Conservation (phyloP, 768 basidiomycete species). For the Pholiota molesta region DNA sequence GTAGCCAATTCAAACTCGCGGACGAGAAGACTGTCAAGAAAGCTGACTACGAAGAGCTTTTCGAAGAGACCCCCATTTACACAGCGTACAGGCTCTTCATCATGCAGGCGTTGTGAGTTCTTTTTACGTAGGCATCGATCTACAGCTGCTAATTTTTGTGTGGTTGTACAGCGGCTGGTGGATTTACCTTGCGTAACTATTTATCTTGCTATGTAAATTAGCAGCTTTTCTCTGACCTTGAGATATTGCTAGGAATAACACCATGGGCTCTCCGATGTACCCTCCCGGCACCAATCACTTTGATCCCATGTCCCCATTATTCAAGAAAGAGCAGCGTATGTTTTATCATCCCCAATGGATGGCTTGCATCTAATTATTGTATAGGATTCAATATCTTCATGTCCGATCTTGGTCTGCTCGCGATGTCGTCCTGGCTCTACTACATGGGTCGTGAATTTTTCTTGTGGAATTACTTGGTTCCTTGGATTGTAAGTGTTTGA, state of each 20-base stretch:
- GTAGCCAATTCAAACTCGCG: constrained; percentile 44
- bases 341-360: neutral
- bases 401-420: constrained; percentile 30
- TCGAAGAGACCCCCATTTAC: constrained; percentile 55
- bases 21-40: constrained; percentile 37
- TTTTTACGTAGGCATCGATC: neutral
- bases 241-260: constrained; percentile 38
- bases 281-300: constrained; percentile 51
- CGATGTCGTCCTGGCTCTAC: constrained; percentile 29
- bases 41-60: constrained; percentile 49
- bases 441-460: constrained; percentile 29
- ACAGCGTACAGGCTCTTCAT: constrained; percentile 44
- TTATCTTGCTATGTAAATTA: neutral
- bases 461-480: constrained; percentile 38
- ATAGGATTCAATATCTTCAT: constrained; percentile 36
- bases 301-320: constrained; percentile 39
- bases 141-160: neutral
- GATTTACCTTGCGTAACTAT: constrained; percentile 33
- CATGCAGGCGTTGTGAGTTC: constrained; percentile 44
- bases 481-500: constrained; percentile 42
- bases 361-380: neutral
- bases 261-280: constrained; percentile 50
- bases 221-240: neutral
- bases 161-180: constrained; percentile 35
- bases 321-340: constrained; percentile 39